Conservation (phyloP, 768 basidiomycete genomes). For the Lanmaoa pseudosensibilis region DNA sequence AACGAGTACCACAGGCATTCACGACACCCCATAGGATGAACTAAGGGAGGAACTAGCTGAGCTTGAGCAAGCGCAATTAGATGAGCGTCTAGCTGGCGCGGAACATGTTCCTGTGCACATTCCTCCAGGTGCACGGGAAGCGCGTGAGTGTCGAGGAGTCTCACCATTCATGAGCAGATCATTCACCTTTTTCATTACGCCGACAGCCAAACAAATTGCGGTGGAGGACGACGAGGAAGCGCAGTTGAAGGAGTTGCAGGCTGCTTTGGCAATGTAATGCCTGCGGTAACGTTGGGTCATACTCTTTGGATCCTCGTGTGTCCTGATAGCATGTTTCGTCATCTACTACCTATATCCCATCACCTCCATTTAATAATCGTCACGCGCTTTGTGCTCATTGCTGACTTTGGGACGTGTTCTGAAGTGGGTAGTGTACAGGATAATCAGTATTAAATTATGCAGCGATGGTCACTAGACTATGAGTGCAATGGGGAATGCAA, state of each 20-base stretch:
- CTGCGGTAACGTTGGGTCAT: constrained; percentile 10
- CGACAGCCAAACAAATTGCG: constrained; percentile 37
- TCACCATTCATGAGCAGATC: not conserved
- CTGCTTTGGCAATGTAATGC: constrained; percentile 75
- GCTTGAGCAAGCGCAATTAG: constrained; percentile 85
- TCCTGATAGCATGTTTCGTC: constrained; percentile 21
- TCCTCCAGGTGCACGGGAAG: constrained; percentile 58
- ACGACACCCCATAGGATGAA: constrained; percentile 59
- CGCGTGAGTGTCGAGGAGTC: constrained; percentile 42
- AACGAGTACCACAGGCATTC: not conserved
- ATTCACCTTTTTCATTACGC: constrained; percentile 3
- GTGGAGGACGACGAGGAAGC: constrained; percentile 91
- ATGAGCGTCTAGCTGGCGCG: constrained; percentile 80
- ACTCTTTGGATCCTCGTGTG: constrained; percentile 4
- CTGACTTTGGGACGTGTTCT: constrained; percentile 21
- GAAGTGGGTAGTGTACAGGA: constrained; percentile 35
- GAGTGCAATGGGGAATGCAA: constrained; percentile 24
- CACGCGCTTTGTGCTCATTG: constrained; percentile 21
- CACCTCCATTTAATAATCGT: constrained; percentile 30
- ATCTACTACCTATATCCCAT: constrained; percentile 38
- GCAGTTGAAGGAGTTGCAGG: constrained; percentile 87
- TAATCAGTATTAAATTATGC: constrained; percentile 42
- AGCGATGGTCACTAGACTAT: constrained; percentile 31
- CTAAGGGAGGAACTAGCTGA: constrained; percentile 79
- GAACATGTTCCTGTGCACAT: constrained; percentile 88